phyloP scores from a whole-genome alignment of 2,329 filamentous ascomycete species.

The Trichocomaceae sp. region DNA sequence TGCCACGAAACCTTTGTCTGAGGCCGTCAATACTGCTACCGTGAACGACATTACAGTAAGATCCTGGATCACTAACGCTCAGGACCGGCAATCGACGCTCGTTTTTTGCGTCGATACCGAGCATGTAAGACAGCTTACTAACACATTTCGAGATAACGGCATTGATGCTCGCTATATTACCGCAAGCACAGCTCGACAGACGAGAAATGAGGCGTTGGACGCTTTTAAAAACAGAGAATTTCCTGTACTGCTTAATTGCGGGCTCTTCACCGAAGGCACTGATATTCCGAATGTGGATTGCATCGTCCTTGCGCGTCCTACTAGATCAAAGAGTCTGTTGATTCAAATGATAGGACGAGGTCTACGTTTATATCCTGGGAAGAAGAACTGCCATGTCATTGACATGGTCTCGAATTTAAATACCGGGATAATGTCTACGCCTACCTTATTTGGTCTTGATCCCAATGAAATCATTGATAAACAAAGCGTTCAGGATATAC shows the following conservation, averaged over 20 bases:
- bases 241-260: conserved; percentile 87
- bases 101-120: conserved; percentile 89
- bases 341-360: conserved; percentile 97
- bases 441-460: conserved; percentile 88
- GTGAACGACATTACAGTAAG: conserved; percentile 80
- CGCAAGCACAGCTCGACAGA: conserved; percentile 63
- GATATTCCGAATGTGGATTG: conserved; percentile 98
- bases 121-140: conserved; percentile 70
- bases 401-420: conserved; percentile 87
- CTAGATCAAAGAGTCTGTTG: conserved; percentile 83
- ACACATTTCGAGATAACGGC: conserved; percentile 67
- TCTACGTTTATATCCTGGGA: conserved; percentile 73
- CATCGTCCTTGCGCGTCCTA: conserved; percentile 78
- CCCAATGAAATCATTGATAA: conserved; percentile 67
- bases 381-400: conserved; percentile 86
- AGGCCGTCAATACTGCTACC: conserved; percentile 71
- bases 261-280: conserved; percentile 93
- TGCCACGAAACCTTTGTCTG: conserved; percentile 66
- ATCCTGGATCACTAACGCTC: conserved; percentile 74
- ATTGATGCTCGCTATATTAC: conserved; percentile 85
- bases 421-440: conserved; percentile 80
- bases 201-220: conserved; percentile 63
- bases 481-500: conserved; percentile 59
- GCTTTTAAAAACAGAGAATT: conserved; percentile 71
- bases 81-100: conserved; percentile 70